A percentile compares a stretch with the other conserved stretches of the same genome.
Evolutionary conservation across 176 grass and related monocot species (phyloP).

Genomic region (Tillandsia leiboldiana): DNA sequence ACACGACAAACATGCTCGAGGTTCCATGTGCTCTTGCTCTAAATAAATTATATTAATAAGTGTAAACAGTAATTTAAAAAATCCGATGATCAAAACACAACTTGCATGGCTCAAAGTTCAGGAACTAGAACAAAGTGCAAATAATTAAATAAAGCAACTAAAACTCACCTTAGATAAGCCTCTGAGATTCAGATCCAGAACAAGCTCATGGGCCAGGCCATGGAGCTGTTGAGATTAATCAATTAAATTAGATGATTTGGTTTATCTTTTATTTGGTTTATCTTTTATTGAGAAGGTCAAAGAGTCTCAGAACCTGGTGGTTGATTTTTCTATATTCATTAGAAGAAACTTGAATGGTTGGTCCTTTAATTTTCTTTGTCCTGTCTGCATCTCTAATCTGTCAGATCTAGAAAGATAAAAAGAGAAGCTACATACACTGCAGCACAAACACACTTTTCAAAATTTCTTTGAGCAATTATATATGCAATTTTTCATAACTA

Average conservation of each 20-base stretch:
- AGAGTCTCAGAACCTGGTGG: conserved; percentile 3
- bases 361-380: not conserved
- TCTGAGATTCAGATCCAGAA: conserved; percentile 27
- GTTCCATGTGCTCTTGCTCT: conserved; percentile 29
- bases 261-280: conserved; percentile 9
- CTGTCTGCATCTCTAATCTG: not conserved
- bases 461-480: too few relatives aligned
- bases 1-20: conserved; percentile 51
- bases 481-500: too few relatives aligned
- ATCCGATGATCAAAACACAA: too few relatives aligned
- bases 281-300: conserved; percentile 31
- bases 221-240: conserved; percentile 22
- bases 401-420: conserved; percentile 2
- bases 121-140: too few relatives aligned
- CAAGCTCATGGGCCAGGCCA: conserved; percentile 23
- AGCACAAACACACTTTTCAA: not conserved
- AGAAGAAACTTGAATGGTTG: not conserved
- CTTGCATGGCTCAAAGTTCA: too few relatives aligned
- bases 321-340: too few relatives aligned
- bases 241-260: too few relatives aligned
- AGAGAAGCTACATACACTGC: not conserved
- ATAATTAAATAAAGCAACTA: too few relatives aligned
- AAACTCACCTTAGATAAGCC: not conserved
- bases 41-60: too few relatives aligned
- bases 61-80: not conserved